Conservation (phyloP, 1,284 basidiomycete genomes). For the Trichosporon sp. region DNA sequence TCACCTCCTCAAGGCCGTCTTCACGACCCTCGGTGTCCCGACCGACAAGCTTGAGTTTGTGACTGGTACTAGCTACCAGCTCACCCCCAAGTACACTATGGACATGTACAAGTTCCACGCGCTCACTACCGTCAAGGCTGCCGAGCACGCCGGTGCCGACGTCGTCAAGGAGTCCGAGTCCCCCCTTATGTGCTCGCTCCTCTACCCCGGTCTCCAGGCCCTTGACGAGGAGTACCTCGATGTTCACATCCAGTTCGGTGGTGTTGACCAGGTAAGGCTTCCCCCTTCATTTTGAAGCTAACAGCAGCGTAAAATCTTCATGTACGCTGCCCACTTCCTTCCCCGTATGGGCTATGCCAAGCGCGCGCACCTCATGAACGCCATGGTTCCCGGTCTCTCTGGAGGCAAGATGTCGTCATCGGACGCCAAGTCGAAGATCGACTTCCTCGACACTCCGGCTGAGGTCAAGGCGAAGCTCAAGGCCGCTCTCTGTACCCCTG, state of each 20-base stretch:
- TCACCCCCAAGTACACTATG: conserved; percentile 85
- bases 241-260: conserved; percentile 97
- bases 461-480: conserved; percentile 86
- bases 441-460: conserved; percentile 87
- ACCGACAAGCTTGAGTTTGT: conserved; percentile 79
- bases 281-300: conserved; percentile 1
- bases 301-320: conserved; percentile 91
- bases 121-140: conserved; percentile 89
- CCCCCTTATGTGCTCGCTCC: conserved; percentile 80
- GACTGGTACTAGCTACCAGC: conserved; percentile 75
- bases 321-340: conserved; percentile 91
- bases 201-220: conserved; percentile 95
- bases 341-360: conserved; percentile 90
- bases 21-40: conserved; percentile 84
- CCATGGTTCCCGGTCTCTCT: conserved; percentile 90
- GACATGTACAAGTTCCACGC: conserved; percentile 90
- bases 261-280: conserved; percentile 89
- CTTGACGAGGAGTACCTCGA: conserved; percentile 96
- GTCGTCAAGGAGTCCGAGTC: conserved; percentile 97
- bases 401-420: conserved; percentile 99
- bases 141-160: conserved; percentile 98
- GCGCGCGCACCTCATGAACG: conserved; percentile 96
- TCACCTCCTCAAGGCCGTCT: conserved; percentile 72
- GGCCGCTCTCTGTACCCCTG: conserved; percentile 88
- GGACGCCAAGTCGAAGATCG: conserved; percentile 94